Percentiles rank a stretch among this genome's conserved stretches.
Evolutionary conservation across 1,284 basidiomycete genomes (phyloP).

Genomic region (Anthracocystis walkeri): DNA sequence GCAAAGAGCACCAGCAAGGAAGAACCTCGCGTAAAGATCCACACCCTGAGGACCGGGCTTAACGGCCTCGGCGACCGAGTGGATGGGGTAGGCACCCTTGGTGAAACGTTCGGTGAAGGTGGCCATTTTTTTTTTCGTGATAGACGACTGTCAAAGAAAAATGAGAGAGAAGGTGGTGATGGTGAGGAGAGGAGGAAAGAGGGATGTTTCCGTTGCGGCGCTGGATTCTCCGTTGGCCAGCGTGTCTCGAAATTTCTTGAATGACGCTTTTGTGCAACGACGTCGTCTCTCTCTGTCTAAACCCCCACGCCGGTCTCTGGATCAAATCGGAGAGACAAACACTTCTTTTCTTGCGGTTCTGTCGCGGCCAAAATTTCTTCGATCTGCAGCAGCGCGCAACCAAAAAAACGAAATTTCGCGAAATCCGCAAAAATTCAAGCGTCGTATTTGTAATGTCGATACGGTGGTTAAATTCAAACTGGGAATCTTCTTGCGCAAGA

Average conservation of each 20-base stretch:
- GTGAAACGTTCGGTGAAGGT: slow-evolving; percentile 55
- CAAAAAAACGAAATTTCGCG: slow-evolving; percentile 1
- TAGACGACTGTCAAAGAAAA: too few species aligned
- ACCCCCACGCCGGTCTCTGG: slow-evolving; percentile 5
- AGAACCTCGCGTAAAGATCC: slow-evolving; percentile 72
- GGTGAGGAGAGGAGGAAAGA: background rate
- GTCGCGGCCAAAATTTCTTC: too few species aligned
- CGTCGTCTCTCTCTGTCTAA: background rate
- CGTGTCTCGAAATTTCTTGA: background rate
- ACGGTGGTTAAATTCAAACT: slow-evolving; percentile 15
- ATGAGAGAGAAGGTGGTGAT: background rate
- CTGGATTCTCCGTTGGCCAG: background rate
- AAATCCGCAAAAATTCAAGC: background rate
- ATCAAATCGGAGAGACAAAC: slow-evolving; percentile 7
- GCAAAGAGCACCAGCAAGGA: slow-evolving; percentile 87
- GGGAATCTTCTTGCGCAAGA: slow-evolving; percentile 6
- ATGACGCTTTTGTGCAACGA: slow-evolving; percentile 18
- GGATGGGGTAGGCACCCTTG: slow-evolving; percentile 62
- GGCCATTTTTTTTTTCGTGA: slow-evolving; percentile 37
- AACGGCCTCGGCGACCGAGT: slow-evolving; percentile 57
- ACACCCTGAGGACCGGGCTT: slow-evolving; percentile 60
- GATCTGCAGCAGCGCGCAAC: too few species aligned
- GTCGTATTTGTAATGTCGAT: slow-evolving; percentile 2
- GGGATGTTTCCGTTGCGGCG: slow-evolving; percentile 23
- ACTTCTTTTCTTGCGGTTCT: background rate